phyloP scores from a whole-genome alignment of 2,329 filamentous ascomycete genomes.

The Xylaria sp. region DNA sequence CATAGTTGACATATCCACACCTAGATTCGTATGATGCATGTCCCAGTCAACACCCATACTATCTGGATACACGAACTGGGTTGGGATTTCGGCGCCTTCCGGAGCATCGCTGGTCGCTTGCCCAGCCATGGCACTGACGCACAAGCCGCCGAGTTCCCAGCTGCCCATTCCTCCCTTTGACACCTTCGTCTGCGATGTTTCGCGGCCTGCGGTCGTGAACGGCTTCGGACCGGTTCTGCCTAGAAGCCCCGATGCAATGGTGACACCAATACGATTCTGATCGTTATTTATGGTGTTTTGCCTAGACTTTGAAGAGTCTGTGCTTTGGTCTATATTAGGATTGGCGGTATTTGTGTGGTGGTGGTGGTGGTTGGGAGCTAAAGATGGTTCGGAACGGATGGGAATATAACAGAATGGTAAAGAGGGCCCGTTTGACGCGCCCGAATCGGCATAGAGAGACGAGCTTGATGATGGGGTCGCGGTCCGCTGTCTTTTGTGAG shows the following conservation, averaged over 20 bases:
- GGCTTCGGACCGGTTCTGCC: conserved; percentile 27
- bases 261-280: conserved; percentile 26
- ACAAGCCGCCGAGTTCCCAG: conserved; percentile 39
- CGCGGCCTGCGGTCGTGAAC: conserved; percentile 34
- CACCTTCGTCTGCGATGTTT: conserved; percentile 6
- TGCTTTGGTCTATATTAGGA: not conserved
- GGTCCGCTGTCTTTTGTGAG: conserved; percentile 31
- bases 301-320: conserved; percentile 2
- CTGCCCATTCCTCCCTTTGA: conserved; percentile 20
- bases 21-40: not conserved
- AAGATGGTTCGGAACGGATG: conserved; percentile 19
- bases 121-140: conserved; percentile 35
- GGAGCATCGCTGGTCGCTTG: not conserved
- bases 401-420: conserved; percentile 14
- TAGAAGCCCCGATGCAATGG: conserved; percentile 20
- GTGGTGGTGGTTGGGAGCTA: not conserved
- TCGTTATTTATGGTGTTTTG: not conserved
- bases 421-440: not conserved
- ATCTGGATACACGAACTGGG: conserved; percentile 17
- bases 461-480: conserved; percentile 21
- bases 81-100: not conserved
- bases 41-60: conserved; percentile 23
- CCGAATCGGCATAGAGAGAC: conserved; percentile 6
- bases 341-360: not conserved
- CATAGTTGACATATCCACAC: not conserved